These are phyloP conservation scores for Boletus pseudopeckii DNA, from an alignment of 768 basidiomycete species.

Conservation along the genomic window DNA sequence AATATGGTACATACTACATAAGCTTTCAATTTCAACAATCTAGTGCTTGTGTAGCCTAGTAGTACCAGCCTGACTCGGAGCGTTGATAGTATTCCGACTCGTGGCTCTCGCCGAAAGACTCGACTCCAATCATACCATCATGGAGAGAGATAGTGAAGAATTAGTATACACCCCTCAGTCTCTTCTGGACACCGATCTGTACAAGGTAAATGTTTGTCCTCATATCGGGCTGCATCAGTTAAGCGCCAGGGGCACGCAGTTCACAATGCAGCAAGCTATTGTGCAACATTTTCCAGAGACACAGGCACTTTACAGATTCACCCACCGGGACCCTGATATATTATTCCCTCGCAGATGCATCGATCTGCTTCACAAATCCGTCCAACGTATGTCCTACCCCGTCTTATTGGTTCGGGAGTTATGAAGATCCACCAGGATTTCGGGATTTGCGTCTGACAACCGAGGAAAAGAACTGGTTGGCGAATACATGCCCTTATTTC, in stretches of 20 bases:
- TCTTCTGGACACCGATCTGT: constrained; percentile 89
- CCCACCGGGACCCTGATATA: constrained; percentile 64
- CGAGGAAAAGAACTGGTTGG: constrained; percentile 67
- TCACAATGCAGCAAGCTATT: constrained; percentile 96
- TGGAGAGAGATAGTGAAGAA: constrained; percentile 10
- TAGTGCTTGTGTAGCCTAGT: too few species aligned
- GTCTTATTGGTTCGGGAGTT: constrained; percentile 10
- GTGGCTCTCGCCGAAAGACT: neutral
- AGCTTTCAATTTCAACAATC: too few species aligned
- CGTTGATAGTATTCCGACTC: too few species aligned
- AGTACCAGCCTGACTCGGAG: too few species aligned
- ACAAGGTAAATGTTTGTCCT: constrained; percentile 61
- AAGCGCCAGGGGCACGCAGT: constrained; percentile 37
- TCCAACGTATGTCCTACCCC: constrained; percentile 49
- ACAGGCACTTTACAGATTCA: constrained; percentile 73
- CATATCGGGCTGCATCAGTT: neutral
- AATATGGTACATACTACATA: too few species aligned
- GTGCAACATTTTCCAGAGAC: constrained; percentile 70
- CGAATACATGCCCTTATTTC: constrained; percentile 70
- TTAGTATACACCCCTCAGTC: constrained; percentile 37
- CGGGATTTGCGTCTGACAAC: constrained; percentile 54
- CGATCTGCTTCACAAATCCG: constrained; percentile 43
- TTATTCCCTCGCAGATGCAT: constrained; percentile 50
- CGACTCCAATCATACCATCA: neutral
- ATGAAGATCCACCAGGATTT: constrained; percentile 52